These are phyloP conservation scores for Aureobasidium vineae DNA, from an alignment of 2,329 filamentous ascomycete genomes.

Conservation along the genomic window DNA sequence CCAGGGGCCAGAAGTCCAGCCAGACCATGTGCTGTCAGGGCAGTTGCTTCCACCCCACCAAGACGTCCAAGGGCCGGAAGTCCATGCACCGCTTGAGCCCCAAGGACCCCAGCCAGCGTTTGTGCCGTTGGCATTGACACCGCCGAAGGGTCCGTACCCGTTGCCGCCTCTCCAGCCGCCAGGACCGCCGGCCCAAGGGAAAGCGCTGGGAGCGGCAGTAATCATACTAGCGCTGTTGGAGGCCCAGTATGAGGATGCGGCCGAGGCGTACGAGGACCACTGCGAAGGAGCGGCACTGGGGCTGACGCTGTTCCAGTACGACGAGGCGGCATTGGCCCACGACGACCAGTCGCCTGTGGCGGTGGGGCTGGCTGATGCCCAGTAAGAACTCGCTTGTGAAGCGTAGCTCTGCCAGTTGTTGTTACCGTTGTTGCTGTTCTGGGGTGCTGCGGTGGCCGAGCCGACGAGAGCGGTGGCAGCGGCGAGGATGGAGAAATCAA, in stretches of 20 bases:
- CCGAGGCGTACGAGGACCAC: constrained; percentile 25
- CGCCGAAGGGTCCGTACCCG: constrained; percentile 31
- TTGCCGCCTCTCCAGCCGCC: constrained; percentile 29
- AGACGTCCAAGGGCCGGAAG: constrained; percentile 38
- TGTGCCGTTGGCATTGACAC: constrained; percentile 24
- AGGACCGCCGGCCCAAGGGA: constrained; percentile 27
- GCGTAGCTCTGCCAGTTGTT: constrained; percentile 26
- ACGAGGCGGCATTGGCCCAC: constrained; percentile 33
- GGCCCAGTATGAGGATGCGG: constrained; percentile 25
- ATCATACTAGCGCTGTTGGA: constrained; percentile 4
- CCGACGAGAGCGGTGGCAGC: constrained; percentile 19
- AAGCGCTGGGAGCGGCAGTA: constrained; percentile 17
- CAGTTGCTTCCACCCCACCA: constrained; percentile 40
- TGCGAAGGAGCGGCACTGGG: constrained; percentile 20
- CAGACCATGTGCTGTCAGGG: constrained; percentile 38
- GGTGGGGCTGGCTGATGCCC: constrained; percentile 27
- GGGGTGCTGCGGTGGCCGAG: constrained; percentile 20
- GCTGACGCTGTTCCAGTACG: constrained; percentile 29
- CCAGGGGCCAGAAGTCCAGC: constrained; percentile 39
- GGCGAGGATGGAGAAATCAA: constrained; percentile 17
- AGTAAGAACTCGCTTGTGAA: constrained; percentile 26
- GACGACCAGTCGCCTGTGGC: constrained; percentile 34
- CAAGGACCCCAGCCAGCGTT: constrained; percentile 39
- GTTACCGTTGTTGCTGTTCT: constrained; percentile 18
- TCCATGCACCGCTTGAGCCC: constrained; percentile 35